Base-by-base conservation (phyloP, 2,329 filamentous ascomycete genomes). In the Pestalotiopsis fici region DNA sequence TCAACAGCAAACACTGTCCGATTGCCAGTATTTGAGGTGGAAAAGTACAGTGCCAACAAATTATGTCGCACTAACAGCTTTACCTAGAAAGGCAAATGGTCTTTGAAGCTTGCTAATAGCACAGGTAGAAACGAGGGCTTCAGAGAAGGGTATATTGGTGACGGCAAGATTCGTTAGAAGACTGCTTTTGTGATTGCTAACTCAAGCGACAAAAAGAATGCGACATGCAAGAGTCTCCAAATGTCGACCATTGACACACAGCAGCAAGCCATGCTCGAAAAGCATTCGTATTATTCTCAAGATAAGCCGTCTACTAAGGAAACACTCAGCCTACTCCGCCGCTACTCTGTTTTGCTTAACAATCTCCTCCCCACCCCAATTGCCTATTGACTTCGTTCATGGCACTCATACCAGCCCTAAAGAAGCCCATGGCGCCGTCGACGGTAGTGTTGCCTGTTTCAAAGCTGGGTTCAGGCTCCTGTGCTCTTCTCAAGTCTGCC, bases 311-410 rank as follows among this genome's bases (percentile, higher is more conserved):
- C 31, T 35, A 35, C 7, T 2, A 35, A 35, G 11, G 11, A 35
- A 35, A 7, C 31, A 35, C 7, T 35, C 31, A 11, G 6, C 31
- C 31, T 35, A 21, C 18, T 31, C 55, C 6, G 23, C 23, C 9
- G 27, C 11, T 31, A 7, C 6, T 15, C 21, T 57, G 3, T 31
- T 28, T 12, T 57, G 21, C 21, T 31, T 25, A 57, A 4, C 55
- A 57, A 57, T 65, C 63, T 27, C 27, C 63, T 28, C 86, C 85
- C 86, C 86, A 88, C 35, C 86, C 86, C 66, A 87, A 78, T 43
- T 85, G 85, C 15, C 83, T 78, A 70, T 88, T 86, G 27, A 88
- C 80, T 31, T 83, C 79, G 31, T 82, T 83, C 81, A 87, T 85
- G 9, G 84, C 85, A 59, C 80, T 78, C 9, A 87, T 76, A 0